Conservation (phyloP, 2,329 filamentous ascomycete genomes). For the Aspergillus carbonarius region DNA sequence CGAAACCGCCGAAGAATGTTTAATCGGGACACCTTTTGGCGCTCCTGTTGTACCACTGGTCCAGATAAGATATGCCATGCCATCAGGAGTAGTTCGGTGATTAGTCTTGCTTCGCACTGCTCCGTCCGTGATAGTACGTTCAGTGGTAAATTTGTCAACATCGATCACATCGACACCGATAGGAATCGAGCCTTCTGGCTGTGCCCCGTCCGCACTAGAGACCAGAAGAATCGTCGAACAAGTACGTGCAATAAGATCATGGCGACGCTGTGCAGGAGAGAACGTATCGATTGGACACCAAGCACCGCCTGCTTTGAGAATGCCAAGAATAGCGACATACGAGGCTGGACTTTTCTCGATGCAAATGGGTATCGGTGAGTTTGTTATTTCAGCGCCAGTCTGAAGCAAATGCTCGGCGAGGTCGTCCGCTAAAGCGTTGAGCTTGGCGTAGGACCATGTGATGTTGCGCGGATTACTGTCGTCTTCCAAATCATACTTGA, state of each 20-base stretch:
- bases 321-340: conserved; percentile 44
- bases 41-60: conserved; percentile 39
- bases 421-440: conserved; percentile 34
- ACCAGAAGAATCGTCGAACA: conserved; percentile 31
- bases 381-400: conserved; percentile 24
- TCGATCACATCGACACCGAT: conserved; percentile 29
- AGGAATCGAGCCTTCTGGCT: conserved; percentile 28
- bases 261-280: conserved; percentile 39
- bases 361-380: conserved; percentile 37
- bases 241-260: conserved; percentile 39
- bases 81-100: conserved; percentile 12
- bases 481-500: conserved; percentile 28
- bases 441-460: conserved; percentile 36
- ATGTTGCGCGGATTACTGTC: conserved; percentile 19
- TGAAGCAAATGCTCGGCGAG: conserved; percentile 32
- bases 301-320: conserved; percentile 45
- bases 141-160: conserved; percentile 22
- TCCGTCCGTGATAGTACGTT: background rate
- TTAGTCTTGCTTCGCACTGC: background rate
- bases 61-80: conserved; percentile 42
- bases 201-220: conserved; percentile 21
- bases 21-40: conserved; percentile 42
- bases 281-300: conserved; percentile 45
- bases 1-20: conserved; percentile 35
- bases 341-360: conserved; percentile 40